phyloP scores from a whole-genome alignment of 2,329 filamentous ascomycete species.

The Microdochium trichocladiopsis region DNA sequence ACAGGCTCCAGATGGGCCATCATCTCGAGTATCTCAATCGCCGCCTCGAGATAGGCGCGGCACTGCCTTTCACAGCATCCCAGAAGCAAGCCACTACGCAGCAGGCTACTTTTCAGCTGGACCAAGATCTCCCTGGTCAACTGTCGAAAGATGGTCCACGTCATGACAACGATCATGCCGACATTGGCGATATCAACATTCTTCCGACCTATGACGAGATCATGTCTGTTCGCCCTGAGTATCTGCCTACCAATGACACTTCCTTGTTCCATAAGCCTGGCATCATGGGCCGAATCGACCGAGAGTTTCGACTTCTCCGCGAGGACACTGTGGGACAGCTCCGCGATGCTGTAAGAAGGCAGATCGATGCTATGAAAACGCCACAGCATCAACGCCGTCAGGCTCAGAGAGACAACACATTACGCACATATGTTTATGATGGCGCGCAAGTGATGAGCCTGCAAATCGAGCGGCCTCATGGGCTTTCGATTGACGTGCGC shows the following conservation, averaged over 20 bases:
- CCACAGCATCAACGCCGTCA: slow-evolving; percentile 6
- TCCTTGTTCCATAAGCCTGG: slow-evolving; percentile 30
- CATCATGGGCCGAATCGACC: slow-evolving; percentile 40
- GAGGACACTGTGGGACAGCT: slow-evolving; percentile 49
- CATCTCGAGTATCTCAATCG: slow-evolving; percentile 21
- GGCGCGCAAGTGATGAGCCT: slow-evolving; percentile 21
- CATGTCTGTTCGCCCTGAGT: slow-evolving; percentile 30
- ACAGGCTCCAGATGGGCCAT: slow-evolving; percentile 20
- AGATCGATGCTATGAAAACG: slow-evolving; percentile 25
- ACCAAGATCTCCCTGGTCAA: slow-evolving; percentile 22
- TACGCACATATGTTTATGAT: slow-evolving; percentile 29
- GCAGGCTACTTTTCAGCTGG: neutral
- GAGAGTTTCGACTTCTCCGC: slow-evolving; percentile 47
- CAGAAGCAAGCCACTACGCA: neutral
- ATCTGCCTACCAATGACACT: slow-evolving; percentile 32
- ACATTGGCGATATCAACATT: slow-evolving; percentile 38
- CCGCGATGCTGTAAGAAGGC: slow-evolving; percentile 35
- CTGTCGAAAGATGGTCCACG: slow-evolving; percentile 23
- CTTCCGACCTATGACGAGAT: slow-evolving; percentile 43
- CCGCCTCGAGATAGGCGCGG: slow-evolving; percentile 21
- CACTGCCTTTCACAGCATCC: slow-evolving; percentile 3
- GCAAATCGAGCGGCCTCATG: slow-evolving; percentile 26
- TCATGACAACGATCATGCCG: slow-evolving; percentile 42
- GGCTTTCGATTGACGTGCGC: slow-evolving; percentile 34
- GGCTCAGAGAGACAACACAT: slow-evolving; percentile 9